Evolutionary conservation across 805 yeast species (phyloP), one percentile per base, ranked within the genome.

Genomic region (Saccharomyces kudriavzevii): DNA sequence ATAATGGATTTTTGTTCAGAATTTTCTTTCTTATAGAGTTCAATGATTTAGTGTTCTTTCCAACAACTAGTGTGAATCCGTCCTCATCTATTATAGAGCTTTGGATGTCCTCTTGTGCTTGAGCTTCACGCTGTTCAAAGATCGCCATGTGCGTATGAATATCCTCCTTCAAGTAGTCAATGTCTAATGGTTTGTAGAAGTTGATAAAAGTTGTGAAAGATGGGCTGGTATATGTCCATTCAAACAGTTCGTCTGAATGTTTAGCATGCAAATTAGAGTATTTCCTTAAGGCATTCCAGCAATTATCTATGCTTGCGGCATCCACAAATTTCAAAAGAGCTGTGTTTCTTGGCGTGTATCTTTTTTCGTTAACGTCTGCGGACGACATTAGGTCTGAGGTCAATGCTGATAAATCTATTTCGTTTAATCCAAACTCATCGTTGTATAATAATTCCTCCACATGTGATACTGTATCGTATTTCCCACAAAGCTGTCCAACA

Each of bases 1-100:
- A 60, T 43, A 69, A 49, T 48, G 72, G 72, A 46, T 69, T 69
- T 45, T 55, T 67, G 51, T 69, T 66, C 35, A 69, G 53, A 24
- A 68, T 64, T 51, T 68, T 67, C 56, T 65, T 67, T 56, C 66
- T 61, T 45, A 68, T 63, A 13, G 71, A 65, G 49, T 68, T 69
- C 68, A 85, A 80, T 2, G 94, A 83, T 75, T 88, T 89, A 58
- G 96, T 80, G 65, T 88, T 91, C 49, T 88, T 78, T 10, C 94
- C 89, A 22, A 90, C 96, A 47, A 91, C 98, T 64, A 87, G 73
- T 0, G 96, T 89, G 72, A 91, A 91, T 2, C 97, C 98, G 68
- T 91, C 97, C 58, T 87, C 97, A 68, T 91, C 98, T 2, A 90
- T 94, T 30, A 80, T 62, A 47, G 80, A 77, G 27, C 79, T 77